Conservation (phyloP, 2,329 filamentous ascomycete species). For the Alternaria tenuissima region DNA sequence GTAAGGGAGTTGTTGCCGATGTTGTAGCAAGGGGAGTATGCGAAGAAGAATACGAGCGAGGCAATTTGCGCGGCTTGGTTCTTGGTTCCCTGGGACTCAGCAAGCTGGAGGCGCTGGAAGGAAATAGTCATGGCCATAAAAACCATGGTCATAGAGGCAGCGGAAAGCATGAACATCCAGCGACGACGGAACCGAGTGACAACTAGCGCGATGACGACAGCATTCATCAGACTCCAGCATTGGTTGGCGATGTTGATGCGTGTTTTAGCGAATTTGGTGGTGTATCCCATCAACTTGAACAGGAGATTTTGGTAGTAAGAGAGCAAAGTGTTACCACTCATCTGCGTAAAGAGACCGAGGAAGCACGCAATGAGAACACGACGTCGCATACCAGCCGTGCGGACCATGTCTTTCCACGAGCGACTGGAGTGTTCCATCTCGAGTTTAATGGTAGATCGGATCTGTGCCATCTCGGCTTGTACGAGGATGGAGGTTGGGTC, state of each 20-base stretch:
- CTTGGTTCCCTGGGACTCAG: constrained; percentile 29
- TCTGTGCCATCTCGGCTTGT: constrained; percentile 68
- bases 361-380: constrained; percentile 44
- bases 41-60: constrained; percentile 67
- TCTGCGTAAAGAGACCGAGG: constrained; percentile 52
- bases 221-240: constrained; percentile 55
- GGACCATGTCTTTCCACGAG: constrained; percentile 63
- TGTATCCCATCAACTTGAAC: constrained; percentile 53
- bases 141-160: constrained; percentile 59
- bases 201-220: constrained; percentile 50
- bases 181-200: constrained; percentile 55
- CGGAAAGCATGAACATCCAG: constrained; percentile 59
- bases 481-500: constrained; percentile 51
- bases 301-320: constrained; percentile 49
- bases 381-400: constrained; percentile 55
- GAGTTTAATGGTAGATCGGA: constrained; percentile 63
- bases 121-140: constrained; percentile 67
- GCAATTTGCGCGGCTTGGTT: constrained; percentile 51
- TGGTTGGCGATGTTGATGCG: constrained; percentile 53
- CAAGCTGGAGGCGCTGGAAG: constrained; percentile 48
- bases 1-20: constrained; percentile 73
- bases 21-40: constrained; percentile 67
- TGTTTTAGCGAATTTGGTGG: constrained; percentile 47
- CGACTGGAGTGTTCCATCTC: constrained; percentile 63
- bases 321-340: constrained; percentile 51